phyloP scores from a whole-genome alignment of 1,139 yeast genomes.

The Chernovozyma aurita region DNA sequence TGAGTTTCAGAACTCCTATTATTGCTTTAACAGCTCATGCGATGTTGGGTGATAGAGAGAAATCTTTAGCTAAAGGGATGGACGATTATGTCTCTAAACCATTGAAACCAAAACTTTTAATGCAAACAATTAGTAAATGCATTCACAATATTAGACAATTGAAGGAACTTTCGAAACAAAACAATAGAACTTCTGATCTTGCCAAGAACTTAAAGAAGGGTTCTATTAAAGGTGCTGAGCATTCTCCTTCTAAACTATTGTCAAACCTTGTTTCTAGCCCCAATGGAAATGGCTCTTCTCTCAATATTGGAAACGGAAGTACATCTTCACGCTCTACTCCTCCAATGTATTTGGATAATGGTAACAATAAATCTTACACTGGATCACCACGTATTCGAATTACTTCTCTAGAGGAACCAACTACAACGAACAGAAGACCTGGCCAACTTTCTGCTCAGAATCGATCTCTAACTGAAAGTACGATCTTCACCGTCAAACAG shows the following conservation, averaged over 20 bases:
- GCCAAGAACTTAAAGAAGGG: slow-evolving; percentile 44
- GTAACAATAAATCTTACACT: not conserved
- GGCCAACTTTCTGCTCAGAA: slow-evolving; percentile 26
- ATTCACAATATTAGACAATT: slow-evolving; percentile 64
- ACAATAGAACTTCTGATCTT: slow-evolving; percentile 43
- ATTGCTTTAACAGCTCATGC: slow-evolving; percentile 91
- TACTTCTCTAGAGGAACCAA: slow-evolving; percentile 1
- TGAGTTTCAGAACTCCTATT: slow-evolving; percentile 69
- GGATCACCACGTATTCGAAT: slow-evolving; percentile 2
- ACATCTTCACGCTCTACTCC: slow-evolving; percentile 5
- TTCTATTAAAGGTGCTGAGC: slow-evolving; percentile 25
- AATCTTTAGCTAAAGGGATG: slow-evolving; percentile 84
- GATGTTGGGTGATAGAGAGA: slow-evolving; percentile 84
- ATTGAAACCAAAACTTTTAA: slow-evolving; percentile 71
- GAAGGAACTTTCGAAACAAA: slow-evolving; percentile 50
- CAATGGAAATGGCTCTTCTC: slow-evolving; percentile 7
- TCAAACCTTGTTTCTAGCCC: slow-evolving; percentile 16
- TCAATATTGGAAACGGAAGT: slow-evolving; percentile 11
- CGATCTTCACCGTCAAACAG: slow-evolving; percentile 7
- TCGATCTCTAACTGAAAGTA: slow-evolving; percentile 36
- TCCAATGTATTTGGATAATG: slow-evolving; percentile 2
- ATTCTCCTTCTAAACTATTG: slow-evolving; percentile 15
- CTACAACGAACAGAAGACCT: slow-evolving; percentile 18
- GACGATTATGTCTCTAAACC: slow-evolving; percentile 88
- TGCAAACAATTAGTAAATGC: slow-evolving; percentile 81